Base-by-base conservation (phyloP, 179 eudicot species). In the Amaranthus tricolor region DNA sequence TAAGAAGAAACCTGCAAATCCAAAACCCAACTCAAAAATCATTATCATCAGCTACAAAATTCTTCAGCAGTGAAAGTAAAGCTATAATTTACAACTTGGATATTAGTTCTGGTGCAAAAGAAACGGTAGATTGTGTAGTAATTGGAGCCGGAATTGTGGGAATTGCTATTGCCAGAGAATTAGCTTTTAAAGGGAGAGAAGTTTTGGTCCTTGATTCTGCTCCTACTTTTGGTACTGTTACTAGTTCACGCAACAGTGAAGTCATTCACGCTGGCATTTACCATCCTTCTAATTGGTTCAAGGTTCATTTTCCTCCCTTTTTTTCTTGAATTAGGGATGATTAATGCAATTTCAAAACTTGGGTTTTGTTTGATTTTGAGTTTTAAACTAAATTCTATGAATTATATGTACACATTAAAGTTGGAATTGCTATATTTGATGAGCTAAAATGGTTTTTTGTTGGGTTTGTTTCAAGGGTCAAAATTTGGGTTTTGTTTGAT, bases 251-350 rank as follows among this genome's bases (percentile, higher is more conserved):
- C 62, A 94, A 94, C 75, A 94, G 98, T 64, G 89, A 94, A 76
- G 98, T 94, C 54, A 89, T 94, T 66, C 98, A 94, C 80, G 97
- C 90, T 49, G 98, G 97, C 64, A 90, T 94, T 63, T 94, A 94
- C 67, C 88, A 94, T 78, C 97, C 97, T 73, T 81, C 73, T 20
- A 65, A 82, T 62, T 94, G 94, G 44, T 86, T 92, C 78, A 94
- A 92, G 98, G 97, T 92, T 44, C 15, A 1, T 11, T n/a, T 16
- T 14, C 21, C 43, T 40, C 58, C 6, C 5, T 21, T 40, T 53
- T 4, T 59, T 72, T 51, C 14, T 50, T 66, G n/a, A 43, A 4
- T 0, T 51, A 31, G 56, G 66, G 66, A 15, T 60, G 67, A 24
- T 40, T 57, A 19, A 44, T 54, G 65, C 43, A 40, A n/a, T 17